Base-by-base conservation (phyloP, 164 flowering plant genomes). In the Sedum album region DNA sequence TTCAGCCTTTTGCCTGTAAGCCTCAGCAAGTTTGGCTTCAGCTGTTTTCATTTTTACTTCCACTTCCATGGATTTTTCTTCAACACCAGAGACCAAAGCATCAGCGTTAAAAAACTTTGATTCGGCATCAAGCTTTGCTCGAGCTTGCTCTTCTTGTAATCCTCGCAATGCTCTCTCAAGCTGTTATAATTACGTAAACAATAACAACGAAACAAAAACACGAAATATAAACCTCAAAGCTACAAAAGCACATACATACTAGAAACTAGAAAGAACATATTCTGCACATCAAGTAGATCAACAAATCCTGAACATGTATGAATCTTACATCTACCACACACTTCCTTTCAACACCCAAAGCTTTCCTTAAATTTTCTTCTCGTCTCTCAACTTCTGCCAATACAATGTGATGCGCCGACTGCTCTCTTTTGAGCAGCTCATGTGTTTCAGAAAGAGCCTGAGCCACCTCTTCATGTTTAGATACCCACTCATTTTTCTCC, bases 11-110 rank as follows among this genome's bases (percentile, higher is more conserved):
- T 86, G 89, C 63, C 91, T 77, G 72, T 76, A 88, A 18, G 86
- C 89, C 82, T 90, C 99, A 48, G 89, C 89, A 73, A 88, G 84
- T 75, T 83, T 88, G 30, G 91, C 85, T 70, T 88, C 93, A 63
- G 88, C 96, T 71, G 82, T 81, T 69, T 71, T 86, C 73, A 86
- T 28, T 74, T 86, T 95, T 51, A 78, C 77, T 66, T 90, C 83
- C 26, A 85, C 86, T 70, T 84, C 95, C 71, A 85, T 69, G 17
- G 91, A 82, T 76, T 75, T 86, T 35, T 81, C 90, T 36, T 85
- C 85, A 75, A 82, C 68, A 53, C 83, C 77, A 60, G 71, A 73
- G 30, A 77, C 79, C 76, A 88, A 73, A 28, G 84, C 78, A 73
- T 80, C 75, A 33, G 97, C 89, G 33, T 89, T 85, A 68, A 84